Evolutionary conservation across 345 rosid species (phyloP), one percentile per base, ranked within the genome.

Genomic region (Lumnitzera racemosa): DNA sequence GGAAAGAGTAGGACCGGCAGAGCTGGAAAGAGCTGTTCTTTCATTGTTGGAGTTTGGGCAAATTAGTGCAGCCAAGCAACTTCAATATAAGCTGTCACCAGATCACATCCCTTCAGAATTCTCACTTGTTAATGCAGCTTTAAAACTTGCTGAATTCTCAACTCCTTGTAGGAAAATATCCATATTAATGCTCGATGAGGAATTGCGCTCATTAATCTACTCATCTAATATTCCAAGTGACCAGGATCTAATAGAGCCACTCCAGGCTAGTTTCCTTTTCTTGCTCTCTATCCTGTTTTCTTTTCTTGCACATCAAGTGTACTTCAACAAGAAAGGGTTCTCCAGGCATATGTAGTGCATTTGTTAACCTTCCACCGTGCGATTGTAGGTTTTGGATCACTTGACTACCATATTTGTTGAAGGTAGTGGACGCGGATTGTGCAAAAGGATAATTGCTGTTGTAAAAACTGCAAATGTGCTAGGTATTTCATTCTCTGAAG

Each of bases 11-110:
- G 96, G 83, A 64, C 81, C 87, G 51, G 95, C 77, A 41, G 99
- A 90, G 74, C 71, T 86, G 75, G 97, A 94, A 79, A 86, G 90
- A 61, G 99, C 97, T 57, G 97, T 90, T 71, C 86, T 94, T 46
- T 88, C 91, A 57, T 75, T 94, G 43, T 70, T 94, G 73, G 99
- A 94, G 80, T 88, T 90, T 74, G 99, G 97, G 71, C 97, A 90
- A 76, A 82, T 84, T 69, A 65, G 87, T 61, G 99, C 99, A 70
- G 90, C 97, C 54, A 94, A 90, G 81, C 96, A 94, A 76, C 96
- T 94, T 57, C 99, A 94, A 58, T 77, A 83, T 69, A 94, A 90
- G 79, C 83, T 90, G 61, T 82, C 97, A 63, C 96, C 96, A 43
- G 84, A 72, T 53, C 72, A 81, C 63, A 54, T 69, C 53, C 96